Conservation (phyloP, 805 yeast genomes). For the Ogataea thermomethanolica region DNA sequence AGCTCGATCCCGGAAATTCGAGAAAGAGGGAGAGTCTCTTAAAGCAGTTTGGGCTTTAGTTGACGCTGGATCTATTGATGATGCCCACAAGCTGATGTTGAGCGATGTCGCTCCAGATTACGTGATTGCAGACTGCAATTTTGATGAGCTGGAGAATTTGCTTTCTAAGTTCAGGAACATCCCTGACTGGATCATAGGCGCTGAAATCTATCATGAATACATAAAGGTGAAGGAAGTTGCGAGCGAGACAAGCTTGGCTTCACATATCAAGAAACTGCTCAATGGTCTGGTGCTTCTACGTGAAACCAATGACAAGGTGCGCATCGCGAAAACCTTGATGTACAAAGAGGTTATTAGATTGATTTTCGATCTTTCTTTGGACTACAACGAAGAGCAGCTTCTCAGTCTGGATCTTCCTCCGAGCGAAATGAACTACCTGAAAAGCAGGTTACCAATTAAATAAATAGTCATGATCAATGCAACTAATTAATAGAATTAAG, state of each 20-base stretch:
- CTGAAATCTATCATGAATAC: slow-evolving; percentile 55
- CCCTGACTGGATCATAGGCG: slow-evolving; percentile 53
- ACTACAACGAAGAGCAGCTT: slow-evolving; percentile 35
- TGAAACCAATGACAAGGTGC: slow-evolving; percentile 34
- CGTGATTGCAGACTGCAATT: slow-evolving; percentile 46
- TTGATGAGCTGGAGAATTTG: slow-evolving; percentile 33
- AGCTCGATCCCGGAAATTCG: slow-evolving; percentile 57
- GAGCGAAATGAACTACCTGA: slow-evolving; percentile 38
- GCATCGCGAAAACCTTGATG: slow-evolving; percentile 53
- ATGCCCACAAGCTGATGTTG: slow-evolving; percentile 61
- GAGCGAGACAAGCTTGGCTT: slow-evolving; percentile 15
- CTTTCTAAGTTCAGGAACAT: slow-evolving; percentile 42
- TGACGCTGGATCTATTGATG: slow-evolving; percentile 53
- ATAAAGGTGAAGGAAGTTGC: slow-evolving; percentile 31
- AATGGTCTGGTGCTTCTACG: slow-evolving; percentile 43
- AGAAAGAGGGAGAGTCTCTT: slow-evolving; percentile 47
- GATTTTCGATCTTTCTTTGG: slow-evolving; percentile 31
- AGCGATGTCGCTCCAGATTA: slow-evolving; percentile 68
- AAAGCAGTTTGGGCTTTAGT: slow-evolving; percentile 60
- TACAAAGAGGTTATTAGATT: slow-evolving; percentile 45
- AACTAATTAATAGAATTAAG: slow-evolving; percentile 4
- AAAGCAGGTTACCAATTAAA: slow-evolving; percentile 27
- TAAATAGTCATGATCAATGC: slow-evolving; percentile 8
- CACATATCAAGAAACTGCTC: slow-evolving; percentile 38
- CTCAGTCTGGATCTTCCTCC: slow-evolving; percentile 42